Evolutionary conservation across 176 grass and related monocot species (phyloP).

Genomic region (Zea mays): Zm-B73-REFERENCE-NAM-5.0 NC_050097.1:17950501-17951000

Average conservation of each 20-base stretch:
- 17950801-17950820: background rate
- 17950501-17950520: background rate
- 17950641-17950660: background rate
- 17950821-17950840: constrained; percentile 17
- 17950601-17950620: constrained; percentile 36
- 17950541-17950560: background rate
- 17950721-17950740: constrained; percentile 8
- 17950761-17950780: constrained; percentile 17
- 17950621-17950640: constrained; percentile 42
- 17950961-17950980: no score
- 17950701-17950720: constrained; percentile 7
- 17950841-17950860: background rate
- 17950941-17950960: background rate
- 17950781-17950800: constrained; percentile 41
- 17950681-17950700: background rate
- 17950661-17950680: background rate
- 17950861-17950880: no score
- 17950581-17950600: constrained; percentile 12
- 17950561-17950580: background rate
- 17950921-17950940: background rate
- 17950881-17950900: background rate
- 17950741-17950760: constrained; percentile 29
- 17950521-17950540: background rate
- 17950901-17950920: background rate
- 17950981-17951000: constrained; percentile 25